Base-by-base conservation (phyloP, 192 early-diverging fungal species). In the Diversispora epigaea region DNA sequence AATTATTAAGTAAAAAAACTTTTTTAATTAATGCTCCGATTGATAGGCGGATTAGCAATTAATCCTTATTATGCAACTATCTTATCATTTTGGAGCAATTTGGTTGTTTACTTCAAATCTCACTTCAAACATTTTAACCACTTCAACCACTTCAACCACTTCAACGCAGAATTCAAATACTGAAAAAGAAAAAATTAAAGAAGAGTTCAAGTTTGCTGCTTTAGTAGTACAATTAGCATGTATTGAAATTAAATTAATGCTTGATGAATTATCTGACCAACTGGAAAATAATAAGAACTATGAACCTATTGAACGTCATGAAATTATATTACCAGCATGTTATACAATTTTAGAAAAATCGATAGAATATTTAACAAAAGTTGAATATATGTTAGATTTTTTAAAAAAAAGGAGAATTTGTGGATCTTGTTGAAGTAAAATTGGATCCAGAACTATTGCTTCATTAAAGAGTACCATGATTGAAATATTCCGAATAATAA, bases 181-280 rank as follows among this genome's bases (percentile, higher is more conserved):
- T 12, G 32, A 54, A 7, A 62, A 55, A 41, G 66, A 77, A 14
- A 70, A 77, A 15, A 58, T 56, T 7, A 63, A 78, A 21, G 54
- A 71, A 4, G 71, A 79, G 5, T 78, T 79, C 4, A 72, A 78
- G 43, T 84, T 84, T 66, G 72, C 81, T 32, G 77, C 70, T 19
- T 73, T 84, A 25, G 61, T 84, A 11, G 73, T 82, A 11, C 77
- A 82, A 40, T 47, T 84, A 3, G 77, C 77, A 10, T 71, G 81
- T 49, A 61, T 84, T 10, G 83, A 84, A 72, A 65, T 79, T 21
- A n/a, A n/a, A n/a, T n/a, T n/a, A n/a, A n/a, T n/a, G n/a, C n/a
- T n/a, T n/a, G n/a, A n/a, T n/a, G n/a, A n/a, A n/a, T n/a, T n/a
- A n/a, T n/a, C n/a, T n/a, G n/a, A n/a, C n/a, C n/a, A n/a, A n/a